Conservation (phyloP, 2,329 filamentous ascomycete genomes). For the Periconia macrospinosa region DNA sequence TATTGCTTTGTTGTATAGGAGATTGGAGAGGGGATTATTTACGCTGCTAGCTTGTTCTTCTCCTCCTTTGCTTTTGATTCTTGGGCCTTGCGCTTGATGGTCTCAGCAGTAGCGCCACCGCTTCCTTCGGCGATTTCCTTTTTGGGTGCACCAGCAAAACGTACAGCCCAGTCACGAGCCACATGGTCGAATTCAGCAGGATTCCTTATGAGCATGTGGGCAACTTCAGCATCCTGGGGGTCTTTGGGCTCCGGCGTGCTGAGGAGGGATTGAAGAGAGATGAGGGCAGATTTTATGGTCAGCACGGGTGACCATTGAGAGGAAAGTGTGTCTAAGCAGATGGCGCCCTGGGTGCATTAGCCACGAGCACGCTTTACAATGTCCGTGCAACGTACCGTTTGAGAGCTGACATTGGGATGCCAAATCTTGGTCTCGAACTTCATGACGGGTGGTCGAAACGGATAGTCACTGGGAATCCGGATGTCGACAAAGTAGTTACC, state of each 20-base stretch:
- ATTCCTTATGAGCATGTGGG: constrained; percentile 80
- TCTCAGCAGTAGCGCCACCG: constrained; percentile 56
- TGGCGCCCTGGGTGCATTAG: constrained; percentile 72
- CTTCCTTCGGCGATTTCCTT: constrained; percentile 57
- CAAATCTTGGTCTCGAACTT: constrained; percentile 91
- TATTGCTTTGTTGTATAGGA: background rate
- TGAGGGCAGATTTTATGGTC: constrained; percentile 91
- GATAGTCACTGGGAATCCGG: constrained; percentile 83
- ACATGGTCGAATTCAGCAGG: constrained; percentile 78
- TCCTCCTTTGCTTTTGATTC: constrained; percentile 62
- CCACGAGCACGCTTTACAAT: background rate
- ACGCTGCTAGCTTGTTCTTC: constrained; percentile 58
- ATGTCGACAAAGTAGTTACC: constrained; percentile 84
- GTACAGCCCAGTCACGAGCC: constrained; percentile 88
- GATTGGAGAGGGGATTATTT: constrained; percentile 27
- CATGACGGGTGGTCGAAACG: constrained; percentile 90
- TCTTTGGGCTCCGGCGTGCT: constrained; percentile 94
- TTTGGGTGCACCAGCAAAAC: constrained; percentile 75
- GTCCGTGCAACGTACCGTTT: constrained; percentile 68
- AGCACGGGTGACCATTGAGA: constrained; percentile 93
- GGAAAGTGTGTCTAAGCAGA: constrained; percentile 91
- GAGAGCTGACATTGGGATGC: constrained; percentile 95
- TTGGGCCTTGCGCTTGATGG: constrained; percentile 57
- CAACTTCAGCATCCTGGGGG: constrained; percentile 94
- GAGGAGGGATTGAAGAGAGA: constrained; percentile 90